A percentile compares a stretch with the other conserved stretches of the same genome.
Conservation (phyloP, 2,329 filamentous ascomycete genomes). For the Epichloe sp. region DNA sequence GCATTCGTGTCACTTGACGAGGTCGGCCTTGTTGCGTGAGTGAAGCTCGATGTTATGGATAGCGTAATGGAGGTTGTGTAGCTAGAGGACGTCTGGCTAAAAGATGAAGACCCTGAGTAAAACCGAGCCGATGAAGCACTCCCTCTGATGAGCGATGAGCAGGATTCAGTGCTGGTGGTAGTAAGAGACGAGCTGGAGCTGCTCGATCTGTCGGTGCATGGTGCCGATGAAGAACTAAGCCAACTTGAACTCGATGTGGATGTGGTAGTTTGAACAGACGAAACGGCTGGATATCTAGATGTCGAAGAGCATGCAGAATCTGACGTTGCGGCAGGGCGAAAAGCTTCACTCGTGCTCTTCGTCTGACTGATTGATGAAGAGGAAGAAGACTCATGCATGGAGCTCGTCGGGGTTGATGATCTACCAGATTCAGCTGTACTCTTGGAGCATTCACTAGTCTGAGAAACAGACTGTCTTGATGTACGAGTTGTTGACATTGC, state of each 20-base stretch:
- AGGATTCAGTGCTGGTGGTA: neutral
- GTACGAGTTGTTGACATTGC: neutral
- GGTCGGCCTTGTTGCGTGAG: neutral
- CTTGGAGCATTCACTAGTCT: neutral
- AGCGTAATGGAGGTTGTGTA: neutral
- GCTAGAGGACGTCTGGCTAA: neutral
- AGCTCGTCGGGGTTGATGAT: neutral
- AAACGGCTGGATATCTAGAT: neutral
- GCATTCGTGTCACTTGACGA: neutral
- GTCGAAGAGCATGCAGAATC: neutral
- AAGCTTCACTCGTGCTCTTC: neutral
- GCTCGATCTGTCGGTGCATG: constrained; percentile 1
- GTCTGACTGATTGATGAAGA: neutral
- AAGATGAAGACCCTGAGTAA: neutral
- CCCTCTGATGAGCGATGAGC: neutral
- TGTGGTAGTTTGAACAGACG: neutral
- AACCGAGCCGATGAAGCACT: neutral
- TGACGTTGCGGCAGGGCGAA: neutral
- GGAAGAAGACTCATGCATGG: neutral
- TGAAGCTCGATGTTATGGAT: neutral
- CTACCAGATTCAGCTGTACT: neutral
- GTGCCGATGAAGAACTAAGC: neutral
- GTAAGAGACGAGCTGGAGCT: neutral
- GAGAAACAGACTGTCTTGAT: neutral
- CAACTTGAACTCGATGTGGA: neutral